Base-by-base conservation (phyloP, 306 rosid genomes). In the Acacia crassicarpa region DNA sequence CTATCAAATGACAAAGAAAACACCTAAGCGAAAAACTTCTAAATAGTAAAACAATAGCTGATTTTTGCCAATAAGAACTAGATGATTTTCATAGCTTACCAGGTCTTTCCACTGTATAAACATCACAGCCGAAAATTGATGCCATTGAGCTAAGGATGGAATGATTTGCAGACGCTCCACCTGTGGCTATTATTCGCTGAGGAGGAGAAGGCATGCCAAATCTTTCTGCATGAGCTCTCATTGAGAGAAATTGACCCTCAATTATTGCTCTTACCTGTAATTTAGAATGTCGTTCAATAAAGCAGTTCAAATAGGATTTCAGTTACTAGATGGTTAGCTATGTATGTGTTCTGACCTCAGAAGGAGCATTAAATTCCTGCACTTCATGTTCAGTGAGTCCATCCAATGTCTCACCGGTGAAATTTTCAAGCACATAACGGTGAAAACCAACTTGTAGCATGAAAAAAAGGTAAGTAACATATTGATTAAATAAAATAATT, bases 141-240 rank as follows among this genome's bases (percentile, higher is more conserved):
- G 99, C 99, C 68, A 94, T 82, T 30, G 93, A 70, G 83, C 81
- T 80, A 63, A 95, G 98, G 78, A 95, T 93, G 83, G 77, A 46
- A n/a, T 82, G 83, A 86, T 93, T 95, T 51, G 94, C 88, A 22
- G 99, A 95, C 10, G 98, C 99, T 81, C 99, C 99, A 7, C 99
- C 99, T 1, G 99, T 95, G 72, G 98, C 99, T 86, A 95, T 95
- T 56, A 95, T 87, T 81, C 96, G 89, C 74, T 86, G 91, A 53
- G 99, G 98, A 75, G 98, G 99, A 53, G 89, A 88, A 79, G 98
- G 97, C 99, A 95, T 92, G 72, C 99, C 99, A 43, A 92, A 90
- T 85, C 99, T 92, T 87, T 95, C 99, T 11, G 97, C 94, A 83
- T 95, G 99, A 82, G 94, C 98, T 41, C 98, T 88, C 97, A 95